Evolutionary conservation across 2,329 filamentous ascomycete species (phyloP), one percentile per base, ranked within the genome.

Genomic region (Alternaria sp.): DNA sequence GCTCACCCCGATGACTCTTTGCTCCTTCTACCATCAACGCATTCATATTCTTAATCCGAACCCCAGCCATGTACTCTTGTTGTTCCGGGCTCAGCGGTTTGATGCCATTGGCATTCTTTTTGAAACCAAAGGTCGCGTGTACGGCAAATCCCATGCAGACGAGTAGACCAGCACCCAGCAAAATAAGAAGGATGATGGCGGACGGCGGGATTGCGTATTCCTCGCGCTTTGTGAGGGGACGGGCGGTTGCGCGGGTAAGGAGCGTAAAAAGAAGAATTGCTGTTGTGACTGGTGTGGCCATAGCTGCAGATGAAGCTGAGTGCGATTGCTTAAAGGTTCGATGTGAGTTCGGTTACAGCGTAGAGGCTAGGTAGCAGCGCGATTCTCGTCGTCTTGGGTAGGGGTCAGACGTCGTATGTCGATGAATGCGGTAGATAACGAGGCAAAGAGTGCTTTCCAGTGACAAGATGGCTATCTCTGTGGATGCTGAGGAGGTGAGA

Each of bases 61-160:
- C 68, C 36, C 66, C 66, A 3, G 65, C 58, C 69, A 71, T 71
- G 28, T 71, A 71, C 13, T 62, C 56, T 17, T 58, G 58, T 39
- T 71, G 69, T n/a, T 60, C 65, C 4, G 21, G 39, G 1, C 52
- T 56, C 14, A 57, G 41, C 0, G 53, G 58, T 49, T 61, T 67
- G 44, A 69, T 41, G 1, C 49, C 52, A 17, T 66, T 63, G 3
- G 24, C 45, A 17, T 59, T 51, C 8, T 31, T 4, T 13, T 28
- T 39, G 40, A 69, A 66, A 9, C 65, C 66, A 41, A 63, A 68
- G 13, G 57, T 55, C 8, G 54, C 53, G 37, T 69, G 61, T 7
- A 69, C 34, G 4, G 69, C 69, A 40, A 59, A 71, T 21, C 62
- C 68, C 21, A 60, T 53, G 58, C 62, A 62, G 37, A 67, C 56